Evolutionary conservation across 2,329 filamentous ascomycete genomes (phyloP).

Genomic region (Elsinoe fawcettii): DNA sequence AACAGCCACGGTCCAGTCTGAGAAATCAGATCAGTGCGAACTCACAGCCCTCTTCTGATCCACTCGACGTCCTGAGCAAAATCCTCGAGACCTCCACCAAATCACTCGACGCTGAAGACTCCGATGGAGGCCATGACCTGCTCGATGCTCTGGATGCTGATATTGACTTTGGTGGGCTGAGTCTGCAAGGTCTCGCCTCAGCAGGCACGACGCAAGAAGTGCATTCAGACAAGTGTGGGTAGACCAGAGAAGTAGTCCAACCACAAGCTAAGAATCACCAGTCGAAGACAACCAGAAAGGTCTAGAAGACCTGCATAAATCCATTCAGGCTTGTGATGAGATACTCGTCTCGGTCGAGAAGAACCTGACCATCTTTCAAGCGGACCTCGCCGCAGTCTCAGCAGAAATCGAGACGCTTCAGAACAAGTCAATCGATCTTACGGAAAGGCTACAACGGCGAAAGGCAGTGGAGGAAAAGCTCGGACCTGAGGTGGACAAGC

Average conservation of each 20-base stretch:
- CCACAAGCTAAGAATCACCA: neutral
- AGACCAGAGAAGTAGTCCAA: constrained; percentile 8
- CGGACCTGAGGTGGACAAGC: constrained; percentile 81
- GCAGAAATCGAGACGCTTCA: constrained; percentile 93
- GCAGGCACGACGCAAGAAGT: constrained; percentile 26
- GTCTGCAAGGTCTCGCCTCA: constrained; percentile 62
- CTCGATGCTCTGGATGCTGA: constrained; percentile 29
- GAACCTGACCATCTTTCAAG: constrained; percentile 86
- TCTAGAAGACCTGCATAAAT: constrained; percentile 83
- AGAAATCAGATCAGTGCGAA: constrained; percentile 49
- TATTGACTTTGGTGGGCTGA: constrained; percentile 71
- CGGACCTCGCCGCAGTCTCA: constrained; percentile 84
- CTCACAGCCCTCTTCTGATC: constrained; percentile 53
- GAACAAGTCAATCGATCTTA: constrained; percentile 73
- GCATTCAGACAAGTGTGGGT: constrained; percentile 6
- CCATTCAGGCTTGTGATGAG: constrained; percentile 83
- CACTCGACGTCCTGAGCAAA: constrained; percentile 59
- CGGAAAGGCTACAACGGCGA: constrained; percentile 77
- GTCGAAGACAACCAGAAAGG: constrained; percentile 67
- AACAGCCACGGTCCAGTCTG: constrained; percentile 60
- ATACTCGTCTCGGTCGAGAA: constrained; percentile 87
- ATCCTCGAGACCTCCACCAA: constrained; percentile 45
- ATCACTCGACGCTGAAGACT: neutral
- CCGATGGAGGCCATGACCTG: neutral
- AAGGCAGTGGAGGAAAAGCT: constrained; percentile 82